Base-by-base conservation (phyloP, 495 filamentous ascomycete species). In the Talaromyces thailandensis region DNA sequence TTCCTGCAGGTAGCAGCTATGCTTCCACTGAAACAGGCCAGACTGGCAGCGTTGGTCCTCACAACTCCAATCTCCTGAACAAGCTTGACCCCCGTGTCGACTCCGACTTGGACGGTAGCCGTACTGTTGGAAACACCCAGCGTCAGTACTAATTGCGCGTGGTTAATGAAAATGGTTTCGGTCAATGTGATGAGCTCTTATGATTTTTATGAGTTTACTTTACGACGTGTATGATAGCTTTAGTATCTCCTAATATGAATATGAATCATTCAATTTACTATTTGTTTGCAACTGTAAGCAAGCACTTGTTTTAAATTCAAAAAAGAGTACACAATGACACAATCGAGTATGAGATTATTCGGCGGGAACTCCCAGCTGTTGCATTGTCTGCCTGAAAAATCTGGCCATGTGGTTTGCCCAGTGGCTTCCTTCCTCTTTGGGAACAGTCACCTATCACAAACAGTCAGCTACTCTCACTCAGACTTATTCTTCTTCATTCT, bases 51-150 rank as follows among this genome's bases (percentile, higher is more conserved):
- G 65, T 70, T 18, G 79, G 78, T n/a, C 79, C 77, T 51, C 79
- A 81, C 53, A 26, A 66, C 40, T 76, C 73, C 64, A 78, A 81
- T 65, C 52, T 77, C 12, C 71, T 65, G 53, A 81, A 81, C 70
- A 72, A 75, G 63, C 63, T 69, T 31, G 83, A 86, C 62, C 83
- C 83, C 23, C 74, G 78, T 45, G 73, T 82, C 24, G 75, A 80
- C 65, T 74, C 71, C 32, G 73, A 75, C 60, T 64, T 53, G 28
- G 60, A 62, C 25, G 29, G 50, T 8, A 50, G 60, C 28, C 24
- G 40, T 25, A 62, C 45, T n/a, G 55, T 25, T 57, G 55, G 55
- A 31, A 57, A 18, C 24, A 21, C 55, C 8, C 55, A 57, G 29
- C 55, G 55, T 11, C 51, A 55, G 23, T 55, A 55, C 51, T 57